Evolutionary conservation across 306 rosid genomes (phyloP), one percentile per base, ranked within the genome.

Genomic region (Lotus japonicus): DNA sequence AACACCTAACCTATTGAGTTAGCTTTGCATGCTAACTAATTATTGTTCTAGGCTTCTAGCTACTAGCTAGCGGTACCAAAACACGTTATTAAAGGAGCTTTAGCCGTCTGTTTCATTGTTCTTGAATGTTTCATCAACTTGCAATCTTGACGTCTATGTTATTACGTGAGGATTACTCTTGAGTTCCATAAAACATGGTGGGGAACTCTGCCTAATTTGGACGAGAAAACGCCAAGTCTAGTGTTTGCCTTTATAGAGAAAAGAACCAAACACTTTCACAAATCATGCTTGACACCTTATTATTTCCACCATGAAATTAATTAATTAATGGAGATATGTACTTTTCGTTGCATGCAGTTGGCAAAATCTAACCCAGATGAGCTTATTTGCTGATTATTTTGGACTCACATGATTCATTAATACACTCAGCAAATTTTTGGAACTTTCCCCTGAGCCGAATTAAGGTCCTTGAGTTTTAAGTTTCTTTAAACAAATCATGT

Each of bases 71-170:
- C n/a, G n/a, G 26, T 21, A 21, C 26, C 26, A 21, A 21, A 50
- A 31, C 26, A 36, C 13, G 48, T 15, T 36, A 59, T 39, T 57
- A 57, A 31, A 26, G 23, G 12, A 69, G 9, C 28, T 31, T 33
- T 58, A 45, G 53, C 7, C 31, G 50, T 41, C 23, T 42, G 21
- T 49, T 64, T 57, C 64, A 11, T 46, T 39, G 28, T 57, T 71
- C 7, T 71, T 65, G 12, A 77, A 46, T 56, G 69, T 68, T 71
- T 35, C 45, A 39, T 50, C 60, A 68, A 50, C 64, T 68, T 52
- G 75, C 71, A 68, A 51, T 46, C 8, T 13, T 77, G 1, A 35
- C 8, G 59, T 60, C 62, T 17, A 69, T 69, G 54, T 57, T 26
- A 19, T 33, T n/a, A 45, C 21, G 8, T 15, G 33, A 48, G 33